These are phyloP conservation scores for Saturnispora mendoncae DNA, from an alignment of 805 yeast species.

Conservation along the genomic window DNA sequence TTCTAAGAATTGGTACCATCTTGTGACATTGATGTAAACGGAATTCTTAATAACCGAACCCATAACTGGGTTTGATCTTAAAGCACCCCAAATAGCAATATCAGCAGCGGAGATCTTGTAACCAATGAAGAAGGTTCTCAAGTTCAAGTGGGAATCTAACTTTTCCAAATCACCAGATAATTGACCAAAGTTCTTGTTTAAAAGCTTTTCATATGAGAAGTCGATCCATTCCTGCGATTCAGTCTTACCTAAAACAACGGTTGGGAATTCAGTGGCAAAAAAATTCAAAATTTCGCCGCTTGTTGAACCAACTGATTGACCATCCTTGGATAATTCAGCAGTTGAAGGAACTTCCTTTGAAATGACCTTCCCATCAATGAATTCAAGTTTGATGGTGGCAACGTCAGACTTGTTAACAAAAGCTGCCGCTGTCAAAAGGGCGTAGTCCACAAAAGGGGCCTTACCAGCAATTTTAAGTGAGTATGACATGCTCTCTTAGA, in stretches of 20 bases:
- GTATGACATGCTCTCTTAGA: constrained; percentile 31
- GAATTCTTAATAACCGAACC: constrained; percentile 84
- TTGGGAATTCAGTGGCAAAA: constrained; percentile 47
- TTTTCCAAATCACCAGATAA: constrained; percentile 68
- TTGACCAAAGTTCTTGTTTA: constrained; percentile 82
- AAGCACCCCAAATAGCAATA: constrained; percentile 85
- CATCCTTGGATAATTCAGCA: constrained; percentile 37
- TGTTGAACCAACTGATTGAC: constrained; percentile 32
- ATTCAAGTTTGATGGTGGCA: constrained; percentile 48
- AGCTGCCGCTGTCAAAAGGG: constrained; percentile 69
- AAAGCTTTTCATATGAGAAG: constrained; percentile 57
- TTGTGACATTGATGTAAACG: constrained; percentile 74
- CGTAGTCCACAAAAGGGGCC: constrained; percentile 76
- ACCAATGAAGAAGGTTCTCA: constrained; percentile 72
- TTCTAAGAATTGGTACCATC: constrained; percentile 85
- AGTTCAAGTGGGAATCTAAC: constrained; percentile 74
- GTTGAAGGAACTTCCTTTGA: constrained; percentile 34
- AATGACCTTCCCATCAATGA: constrained; percentile 64
- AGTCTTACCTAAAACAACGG: constrained; percentile 29
- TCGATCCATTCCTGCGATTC: constrained; percentile 55
- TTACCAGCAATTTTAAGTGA: constrained; percentile 69
- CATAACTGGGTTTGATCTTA: constrained; percentile 88
- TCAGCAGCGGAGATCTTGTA: constrained; percentile 67
- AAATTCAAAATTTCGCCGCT: constrained; percentile 38
- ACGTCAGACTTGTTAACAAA: constrained; percentile 49